phyloP scores from a whole-genome alignment of 352 stramenopile species.

The Thraustotheca clavata region DNA sequence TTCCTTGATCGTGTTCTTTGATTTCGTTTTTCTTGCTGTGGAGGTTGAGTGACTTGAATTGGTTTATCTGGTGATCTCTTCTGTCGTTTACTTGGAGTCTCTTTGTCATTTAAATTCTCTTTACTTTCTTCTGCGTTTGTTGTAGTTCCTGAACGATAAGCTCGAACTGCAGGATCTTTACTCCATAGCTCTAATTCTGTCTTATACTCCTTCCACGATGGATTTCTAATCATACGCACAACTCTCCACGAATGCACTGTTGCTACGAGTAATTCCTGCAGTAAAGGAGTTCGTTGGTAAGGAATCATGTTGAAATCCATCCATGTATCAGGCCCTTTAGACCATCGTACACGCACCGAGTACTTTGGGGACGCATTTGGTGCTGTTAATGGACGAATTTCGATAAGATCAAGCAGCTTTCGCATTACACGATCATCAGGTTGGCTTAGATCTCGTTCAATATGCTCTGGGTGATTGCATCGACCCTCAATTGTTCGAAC shows the following conservation, averaged over 20 bases:
- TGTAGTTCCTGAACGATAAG: neutral
- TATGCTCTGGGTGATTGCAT: neutral
- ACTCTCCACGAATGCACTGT: slow-evolving; percentile 1
- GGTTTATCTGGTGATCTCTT: neutral
- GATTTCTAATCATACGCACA: neutral
- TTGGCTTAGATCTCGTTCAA: neutral
- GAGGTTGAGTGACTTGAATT: too few species aligned
- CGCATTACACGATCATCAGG: neutral
- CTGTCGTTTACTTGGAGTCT: neutral
- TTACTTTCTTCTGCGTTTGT: neutral
- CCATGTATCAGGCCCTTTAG: slow-evolving; percentile 4
- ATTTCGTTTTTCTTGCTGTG: neutral
- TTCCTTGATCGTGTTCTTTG: neutral
- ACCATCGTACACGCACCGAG: slow-evolving; percentile 10
- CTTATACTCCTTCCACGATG: neutral
- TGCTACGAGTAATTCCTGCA: slow-evolving; percentile 13
- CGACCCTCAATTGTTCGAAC: neutral
- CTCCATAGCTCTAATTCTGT: slow-evolving; percentile 10
- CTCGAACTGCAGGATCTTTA: neutral
- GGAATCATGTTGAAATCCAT: neutral
- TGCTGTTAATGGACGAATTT: neutral
- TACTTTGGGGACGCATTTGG: neutral
- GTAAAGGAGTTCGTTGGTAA: neutral
- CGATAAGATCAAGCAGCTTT: slow-evolving; percentile 16
- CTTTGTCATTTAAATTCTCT: neutral